Base-by-base conservation (phyloP, 1,284 basidiomycete species). In the Taiwanofungus camphoratus region DNA sequence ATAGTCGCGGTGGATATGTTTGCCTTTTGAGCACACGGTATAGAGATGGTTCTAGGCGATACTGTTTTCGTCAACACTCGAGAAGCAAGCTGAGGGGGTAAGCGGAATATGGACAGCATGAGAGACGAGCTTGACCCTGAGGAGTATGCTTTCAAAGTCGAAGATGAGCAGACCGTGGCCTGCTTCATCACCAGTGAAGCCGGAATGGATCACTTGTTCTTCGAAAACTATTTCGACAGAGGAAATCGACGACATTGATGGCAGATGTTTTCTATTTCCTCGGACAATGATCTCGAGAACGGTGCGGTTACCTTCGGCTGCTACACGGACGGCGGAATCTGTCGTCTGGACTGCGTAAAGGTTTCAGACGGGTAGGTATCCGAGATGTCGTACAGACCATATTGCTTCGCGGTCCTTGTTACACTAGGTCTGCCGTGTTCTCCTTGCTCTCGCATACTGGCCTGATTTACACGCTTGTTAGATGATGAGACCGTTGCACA, bases 1-100 rank as follows among this genome's bases (percentile, higher is more conserved):
- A 55, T 55, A 6, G 26, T 23, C 23, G 9, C 19, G 32, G 30
- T 16, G 4, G 42, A 12, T 31, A 27, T 16, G 6, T 35, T 26
- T 35, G 15, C 26, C 9, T 29, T 9, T n/a, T 29, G n/a, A n/a
- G n/a, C 26, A 29, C n/a, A 29, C n/a, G 8, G 26, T n/a, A 29
- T 9, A n/a, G 26, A n/a, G 9, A 29, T 29, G 9, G n/a, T 29
- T 29, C 8, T n/a, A n/a, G 26, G 8, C 9, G n/a, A 29, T 29
- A 29, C 9, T 9, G 26, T n/a, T 29, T 8, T 9, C n/a, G 26
- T 29, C n/a, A 29, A 29, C n/a, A n/a, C 8, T 29, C 26, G n/a
- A 29, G 9, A 8, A 9, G 8, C 26, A 8, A n/a, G 26, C n/a
- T 29, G 9, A n/a, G 26, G 26, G n/a, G 26, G 8, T 29, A 29